These are phyloP conservation scores for Beauveria scarabaeidicola DNA, from an alignment of 2,329 filamentous ascomycete genomes.

Conservation along the genomic window DNA sequence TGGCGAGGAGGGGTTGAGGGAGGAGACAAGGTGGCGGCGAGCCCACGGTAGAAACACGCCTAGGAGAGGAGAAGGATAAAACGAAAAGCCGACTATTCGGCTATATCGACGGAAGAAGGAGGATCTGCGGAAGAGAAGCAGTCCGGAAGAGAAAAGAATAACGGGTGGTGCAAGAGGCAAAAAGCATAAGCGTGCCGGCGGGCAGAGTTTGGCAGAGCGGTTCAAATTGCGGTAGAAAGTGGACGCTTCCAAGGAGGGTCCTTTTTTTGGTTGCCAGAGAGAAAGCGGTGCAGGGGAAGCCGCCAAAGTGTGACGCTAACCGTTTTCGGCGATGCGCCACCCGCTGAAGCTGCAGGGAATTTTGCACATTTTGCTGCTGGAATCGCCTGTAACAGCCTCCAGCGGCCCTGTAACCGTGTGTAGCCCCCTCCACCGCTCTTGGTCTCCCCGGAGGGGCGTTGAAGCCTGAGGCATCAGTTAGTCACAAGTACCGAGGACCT, in stretches of 20 bases:
- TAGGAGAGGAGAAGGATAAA: neutral
- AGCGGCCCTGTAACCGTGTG: neutral
- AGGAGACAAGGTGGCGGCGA: conserved; percentile 12
- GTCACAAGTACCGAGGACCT: neutral
- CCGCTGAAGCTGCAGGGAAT: neutral
- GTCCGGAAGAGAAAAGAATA: neutral
- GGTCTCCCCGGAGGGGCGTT: neutral
- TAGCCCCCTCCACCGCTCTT: neutral
- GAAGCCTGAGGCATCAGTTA: conserved; percentile 1
- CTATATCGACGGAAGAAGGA: neutral
- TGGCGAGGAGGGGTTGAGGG: conserved; percentile 12
- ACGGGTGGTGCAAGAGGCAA: conserved; percentile 7
- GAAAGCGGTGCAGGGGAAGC: conserved; percentile 4
- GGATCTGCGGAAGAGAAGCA: conserved; percentile 6
- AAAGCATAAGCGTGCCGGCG: conserved; percentile 2
- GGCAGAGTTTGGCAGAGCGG: conserved; percentile 9
- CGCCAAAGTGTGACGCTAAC: neutral
- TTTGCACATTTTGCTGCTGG: neutral
- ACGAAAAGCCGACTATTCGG: neutral
- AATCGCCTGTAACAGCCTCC: neutral
- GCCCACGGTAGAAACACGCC: neutral
- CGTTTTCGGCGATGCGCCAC: neutral
- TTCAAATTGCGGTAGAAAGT: conserved; percentile 10
- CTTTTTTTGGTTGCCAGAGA: conserved; percentile 10
- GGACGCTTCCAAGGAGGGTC: conserved; percentile 7